These are phyloP conservation scores for Alternaria rosae DNA, from an alignment of 2,329 filamentous ascomycete species.

Conservation along the genomic window DNA sequence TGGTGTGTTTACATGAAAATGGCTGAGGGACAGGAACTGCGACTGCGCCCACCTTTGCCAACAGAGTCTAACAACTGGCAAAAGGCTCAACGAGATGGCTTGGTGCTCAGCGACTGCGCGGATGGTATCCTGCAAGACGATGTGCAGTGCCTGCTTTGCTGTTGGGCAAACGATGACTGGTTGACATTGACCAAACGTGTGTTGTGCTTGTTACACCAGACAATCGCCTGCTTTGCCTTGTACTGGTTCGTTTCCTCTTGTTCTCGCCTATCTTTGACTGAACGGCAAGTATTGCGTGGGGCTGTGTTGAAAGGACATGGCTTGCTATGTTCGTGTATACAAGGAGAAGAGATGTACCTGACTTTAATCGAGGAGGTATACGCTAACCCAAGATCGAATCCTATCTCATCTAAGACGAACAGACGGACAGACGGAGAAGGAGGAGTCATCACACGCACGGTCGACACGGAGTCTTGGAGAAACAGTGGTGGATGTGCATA, in stretches of 20 bases:
- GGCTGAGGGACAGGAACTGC: too few species aligned
- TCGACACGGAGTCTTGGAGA: too few species aligned
- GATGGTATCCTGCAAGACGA: too few species aligned
- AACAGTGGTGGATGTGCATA: too few species aligned
- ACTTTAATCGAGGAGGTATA: too few species aligned
- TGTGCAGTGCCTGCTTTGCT: slow-evolving; percentile 15
- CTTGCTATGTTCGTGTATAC: slow-evolving; percentile 1
- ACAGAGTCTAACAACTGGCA: too few species aligned
- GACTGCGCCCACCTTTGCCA: neutral
- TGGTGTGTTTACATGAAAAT: slow-evolving; percentile 4
- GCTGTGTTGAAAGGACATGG: neutral
- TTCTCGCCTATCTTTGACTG: neutral
- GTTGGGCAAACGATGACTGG: slow-evolving; percentile 16
- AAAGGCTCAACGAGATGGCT: too few species aligned
- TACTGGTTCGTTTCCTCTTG: slow-evolving; percentile 10
- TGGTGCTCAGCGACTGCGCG: too few species aligned
- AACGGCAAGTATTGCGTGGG: neutral
- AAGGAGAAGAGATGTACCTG: too few species aligned
- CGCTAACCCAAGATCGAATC: too few species aligned
- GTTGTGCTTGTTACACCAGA: slow-evolving; percentile 17
- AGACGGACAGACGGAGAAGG: neutral
- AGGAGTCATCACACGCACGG: neutral
- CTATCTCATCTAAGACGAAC: neutral
- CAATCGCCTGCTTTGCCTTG: slow-evolving; percentile 16
- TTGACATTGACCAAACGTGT: slow-evolving; percentile 19